These are phyloP conservation scores for Rhodofomes roseus DNA, from an alignment of 1,284 basidiomycete species.

Conservation along the genomic window DNA sequence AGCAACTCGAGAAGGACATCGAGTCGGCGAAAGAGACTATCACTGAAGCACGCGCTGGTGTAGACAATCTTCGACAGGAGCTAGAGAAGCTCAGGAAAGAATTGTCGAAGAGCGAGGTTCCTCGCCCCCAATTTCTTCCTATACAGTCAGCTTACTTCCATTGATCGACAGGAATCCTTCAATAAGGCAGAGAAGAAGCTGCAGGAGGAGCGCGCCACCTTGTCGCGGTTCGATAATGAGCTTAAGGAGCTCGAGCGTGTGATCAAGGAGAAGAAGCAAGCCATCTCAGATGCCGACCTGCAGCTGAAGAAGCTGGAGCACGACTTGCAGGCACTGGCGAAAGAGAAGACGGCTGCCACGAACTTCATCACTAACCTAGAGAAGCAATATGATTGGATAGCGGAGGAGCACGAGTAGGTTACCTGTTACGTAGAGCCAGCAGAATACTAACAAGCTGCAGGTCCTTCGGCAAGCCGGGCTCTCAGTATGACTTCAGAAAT, in stretches of 20 bases:
- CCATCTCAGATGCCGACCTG: constrained; percentile 71
- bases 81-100: constrained; percentile 57
- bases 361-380: constrained; percentile 62
- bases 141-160: not conserved
- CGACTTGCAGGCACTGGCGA: constrained; percentile 45
- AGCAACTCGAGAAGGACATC: constrained; percentile 85
- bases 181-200: constrained; percentile 72
- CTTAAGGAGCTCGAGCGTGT: constrained; percentile 78
- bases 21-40: constrained; percentile 55
- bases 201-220: constrained; percentile 79
- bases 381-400: constrained; percentile 86
- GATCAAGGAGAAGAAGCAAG: constrained; percentile 80
- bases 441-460: constrained; percentile 29
- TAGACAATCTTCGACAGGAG: constrained; percentile 62
- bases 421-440: not conserved
- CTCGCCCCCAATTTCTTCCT: not conserved
- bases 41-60: constrained; percentile 54
- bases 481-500: constrained; percentile 81
- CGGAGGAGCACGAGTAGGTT: constrained; percentile 78
- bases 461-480: constrained; percentile 79
- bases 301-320: constrained; percentile 59
- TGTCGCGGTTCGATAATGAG: constrained; percentile 87
- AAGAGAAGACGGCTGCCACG: constrained; percentile 47
- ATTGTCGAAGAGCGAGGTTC: constrained; percentile 52
- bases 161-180: constrained; percentile 43